phyloP scores from a whole-genome alignment of 2,329 filamentous ascomycete genomes.

The Didymella exigua region DNA sequence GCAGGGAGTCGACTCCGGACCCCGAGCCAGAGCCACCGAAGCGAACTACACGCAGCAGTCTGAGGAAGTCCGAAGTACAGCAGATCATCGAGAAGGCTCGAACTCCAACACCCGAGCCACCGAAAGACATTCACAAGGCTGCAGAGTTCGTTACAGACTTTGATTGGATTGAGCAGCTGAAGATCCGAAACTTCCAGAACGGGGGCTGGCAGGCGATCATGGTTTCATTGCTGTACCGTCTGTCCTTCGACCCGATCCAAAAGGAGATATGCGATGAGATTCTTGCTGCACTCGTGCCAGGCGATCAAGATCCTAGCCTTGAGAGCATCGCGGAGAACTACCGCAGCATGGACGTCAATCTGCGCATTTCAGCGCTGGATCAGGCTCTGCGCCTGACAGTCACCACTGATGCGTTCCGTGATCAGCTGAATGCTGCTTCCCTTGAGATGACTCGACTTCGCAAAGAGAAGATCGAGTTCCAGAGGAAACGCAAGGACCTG shows the following conservation, averaged over 20 bases:
- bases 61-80: constrained; percentile 79
- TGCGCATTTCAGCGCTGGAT: constrained; percentile 79
- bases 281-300: constrained; percentile 78
- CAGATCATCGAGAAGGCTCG: constrained; percentile 50
- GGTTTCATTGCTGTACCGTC: constrained; percentile 81
- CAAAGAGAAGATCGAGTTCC: constrained; percentile 93
- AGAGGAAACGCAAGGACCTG: constrained; percentile 73
- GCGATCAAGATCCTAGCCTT: constrained; percentile 73
- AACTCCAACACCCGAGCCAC: constrained; percentile 47
- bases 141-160: constrained; percentile 75
- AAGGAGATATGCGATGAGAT: constrained; percentile 78
- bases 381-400: constrained; percentile 85
- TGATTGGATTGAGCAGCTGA: constrained; percentile 84
- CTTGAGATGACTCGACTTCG: constrained; percentile 93
- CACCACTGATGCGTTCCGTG: constrained; percentile 83
- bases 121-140: constrained; percentile 64
- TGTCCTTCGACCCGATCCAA: constrained; percentile 76
- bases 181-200: constrained; percentile 81
- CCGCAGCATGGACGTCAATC: constrained; percentile 77
- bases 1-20: constrained; percentile 56
- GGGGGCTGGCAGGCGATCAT: constrained; percentile 93
- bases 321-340: constrained; percentile 78
- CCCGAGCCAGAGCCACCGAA: constrained; percentile 73
- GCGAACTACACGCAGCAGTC: constrained; percentile 82
- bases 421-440: constrained; percentile 89